These are phyloP conservation scores for Euphorbia lathyris DNA, from an alignment of 345 rosid genomes.

Conservation along the genomic window DNA sequence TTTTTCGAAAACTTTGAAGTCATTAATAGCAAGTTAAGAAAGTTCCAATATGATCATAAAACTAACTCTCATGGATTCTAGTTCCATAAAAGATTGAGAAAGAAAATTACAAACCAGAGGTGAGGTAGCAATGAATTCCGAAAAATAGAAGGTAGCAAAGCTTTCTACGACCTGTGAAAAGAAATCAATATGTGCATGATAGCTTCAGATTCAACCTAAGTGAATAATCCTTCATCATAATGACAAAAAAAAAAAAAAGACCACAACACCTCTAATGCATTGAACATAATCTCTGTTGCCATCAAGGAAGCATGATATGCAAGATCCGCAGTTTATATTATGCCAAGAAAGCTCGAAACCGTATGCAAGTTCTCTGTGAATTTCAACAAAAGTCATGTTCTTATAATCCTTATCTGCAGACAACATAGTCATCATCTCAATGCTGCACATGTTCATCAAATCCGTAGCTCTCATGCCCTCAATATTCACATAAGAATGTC, in stretches of 20 bases:
- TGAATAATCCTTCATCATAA: background rate
- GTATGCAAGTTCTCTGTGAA: background rate
- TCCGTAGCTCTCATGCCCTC: background rate
- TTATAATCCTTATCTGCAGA: background rate
- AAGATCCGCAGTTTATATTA: background rate
- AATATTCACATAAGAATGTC: background rate
- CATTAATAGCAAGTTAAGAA: background rate
- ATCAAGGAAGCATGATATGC: constrained; percentile 4
- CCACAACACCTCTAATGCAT: background rate
- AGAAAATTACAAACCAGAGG: background rate
- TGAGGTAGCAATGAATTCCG: background rate
- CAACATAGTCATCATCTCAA: background rate
- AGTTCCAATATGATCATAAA: background rate
- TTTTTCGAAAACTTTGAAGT: no score
- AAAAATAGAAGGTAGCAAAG: background rate
- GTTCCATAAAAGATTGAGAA: background rate
- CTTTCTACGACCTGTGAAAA: background rate
- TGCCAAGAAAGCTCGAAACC: constrained; percentile 18
- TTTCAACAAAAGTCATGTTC: background rate
- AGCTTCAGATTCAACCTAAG: background rate
- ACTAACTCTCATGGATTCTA: background rate
- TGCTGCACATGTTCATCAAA: constrained; percentile 7
- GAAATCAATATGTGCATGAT: background rate
- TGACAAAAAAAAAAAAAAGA: background rate
- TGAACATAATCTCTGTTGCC: background rate